Conservation (phyloP, 176 grass and related monocot genomes). For the Triticum turgidum region DNA sequence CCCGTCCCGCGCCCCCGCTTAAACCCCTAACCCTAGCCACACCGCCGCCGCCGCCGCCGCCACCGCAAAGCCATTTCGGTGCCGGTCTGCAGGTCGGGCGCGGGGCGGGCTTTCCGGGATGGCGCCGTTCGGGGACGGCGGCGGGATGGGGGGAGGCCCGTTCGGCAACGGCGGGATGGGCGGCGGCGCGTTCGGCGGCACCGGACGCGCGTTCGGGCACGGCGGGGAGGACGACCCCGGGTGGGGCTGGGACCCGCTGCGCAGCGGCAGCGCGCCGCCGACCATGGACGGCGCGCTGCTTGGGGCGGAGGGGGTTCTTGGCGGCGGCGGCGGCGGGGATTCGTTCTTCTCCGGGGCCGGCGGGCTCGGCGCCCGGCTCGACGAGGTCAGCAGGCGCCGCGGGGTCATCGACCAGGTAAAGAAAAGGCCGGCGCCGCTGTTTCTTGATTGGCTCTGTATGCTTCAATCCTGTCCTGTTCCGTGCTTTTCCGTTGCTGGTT, state of each 20-base stretch:
- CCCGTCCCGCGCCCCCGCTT: background rate
- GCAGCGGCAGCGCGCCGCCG: constrained; percentile 77
- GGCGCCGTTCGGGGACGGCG: constrained; percentile 45
- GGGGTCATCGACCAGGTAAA: constrained; percentile 23
- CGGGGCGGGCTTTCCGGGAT: background rate
- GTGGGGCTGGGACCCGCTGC: constrained; percentile 40
- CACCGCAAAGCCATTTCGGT: constrained; percentile 6
- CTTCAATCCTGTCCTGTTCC: background rate
- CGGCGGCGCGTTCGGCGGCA: background rate
- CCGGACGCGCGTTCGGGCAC: background rate
- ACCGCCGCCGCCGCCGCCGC: constrained; percentile 41
- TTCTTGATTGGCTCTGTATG: background rate
- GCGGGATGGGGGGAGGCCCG: background rate
- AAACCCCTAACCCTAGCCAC: constrained; percentile 47
- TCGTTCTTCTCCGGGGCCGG: constrained; percentile 65
- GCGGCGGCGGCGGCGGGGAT: background rate
- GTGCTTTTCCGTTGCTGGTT: background rate
- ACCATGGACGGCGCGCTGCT: constrained; percentile 58
- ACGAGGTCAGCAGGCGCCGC: constrained; percentile 23
- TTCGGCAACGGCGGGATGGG: constrained; percentile 26
- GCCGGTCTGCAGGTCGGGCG: too few relatives aligned
- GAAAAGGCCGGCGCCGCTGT: too few relatives aligned
- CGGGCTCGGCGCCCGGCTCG: constrained; percentile 63
- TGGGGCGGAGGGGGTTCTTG: constrained; percentile 16
- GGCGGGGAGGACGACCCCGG: background rate